Evolutionary conservation across 192 early-diverging fungal species (phyloP), one percentile per base, ranked within the genome.

Genomic region (Dispira simplex): DNA sequence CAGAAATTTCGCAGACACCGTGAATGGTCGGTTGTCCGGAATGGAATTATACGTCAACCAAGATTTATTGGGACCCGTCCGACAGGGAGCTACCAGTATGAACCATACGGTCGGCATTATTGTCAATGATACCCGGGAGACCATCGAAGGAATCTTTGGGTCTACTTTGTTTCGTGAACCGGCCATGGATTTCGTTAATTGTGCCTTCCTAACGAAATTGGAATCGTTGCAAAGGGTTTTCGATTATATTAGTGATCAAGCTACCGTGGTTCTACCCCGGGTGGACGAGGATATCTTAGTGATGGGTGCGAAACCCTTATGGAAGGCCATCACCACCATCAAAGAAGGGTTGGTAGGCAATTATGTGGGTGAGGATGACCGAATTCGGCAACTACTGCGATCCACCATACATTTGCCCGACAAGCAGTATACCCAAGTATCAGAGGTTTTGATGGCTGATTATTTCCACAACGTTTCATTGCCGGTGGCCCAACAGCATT

Each of bases 151-250:
- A 1, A 66, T 72, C 1, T 77, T 77, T 67, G 65, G 66, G 25
- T 68, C 65, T 51, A 77, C 66, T 0, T 67, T 67, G 5, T 64
- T 77, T 3, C 51, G 69, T 26, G 25, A 66, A 8, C 66, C 72
- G 0, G 69, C 74, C 47, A 70, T 74, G 65, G 75, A 73, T 23
- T 48, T 77, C 2, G 68, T 77, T 46, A 77, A 77, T 67, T 77
- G 75, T 51, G 71, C 75, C 25, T 52, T 77, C 59, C 72, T 73
- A 28, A 70, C 70, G 65, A 67, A 77, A 46, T 67, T 77, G 39
- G 57, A 66, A 21, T 53, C 72, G 0, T 32, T 77, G 0, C 68
- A 71, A 26, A 71, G 69, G 47, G 26, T 77, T 2, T 63, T 74
- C 13, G 70, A 68, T 4, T 77, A 66, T 62, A 32, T 77, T 63